Base-by-base conservation (phyloP, 495 filamentous ascomycete species). In the Endocarpon pusillum region DNA sequence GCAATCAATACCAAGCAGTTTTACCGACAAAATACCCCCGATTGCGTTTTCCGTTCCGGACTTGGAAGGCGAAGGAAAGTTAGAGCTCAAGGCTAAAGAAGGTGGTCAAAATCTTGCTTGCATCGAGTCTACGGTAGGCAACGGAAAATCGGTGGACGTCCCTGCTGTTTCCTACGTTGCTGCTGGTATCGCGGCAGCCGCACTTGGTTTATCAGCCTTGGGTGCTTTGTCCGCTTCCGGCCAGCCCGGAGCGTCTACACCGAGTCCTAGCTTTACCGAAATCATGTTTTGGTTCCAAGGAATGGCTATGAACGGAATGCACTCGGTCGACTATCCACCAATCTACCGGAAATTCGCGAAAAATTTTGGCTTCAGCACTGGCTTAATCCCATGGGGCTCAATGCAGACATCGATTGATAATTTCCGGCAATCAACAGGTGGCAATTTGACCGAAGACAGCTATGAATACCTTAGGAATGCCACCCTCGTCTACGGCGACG, bases 231-330 rank as follows among this genome's bases (percentile, higher is more conserved):
- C 70, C 25, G 67, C 75, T 28, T 75, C 69, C 15, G 71, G 68
- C 7, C 63, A 64, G 21, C 63, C 71, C 12, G 81, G 78, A n/a
- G 54, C 67, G 21, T 58, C 73, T 9, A 68, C 78, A 1, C 53
- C 75, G 21, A 91, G 82, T 42, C 89, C 89, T 6, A 80, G 73
- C 30, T 94, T 94, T 53, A 69, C 62, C 30, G 83, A 94, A 46
- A 74, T 93, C 34, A 71, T 94, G 50, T 73, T 74, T 31, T 87
- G 78, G 69, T 94, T 96, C 55, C 89, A 96, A 57, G 74, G 74
- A 19, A 74, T 97, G 54, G 86, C 89, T 14, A 78, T 85, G 61
- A 94, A 86, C 49, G 89, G 89, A 35, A 94, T 96, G 89, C 55
- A 94, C 49, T 87, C 78, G 41, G 84, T 85, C 43, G 69, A 75